A percentile compares a stretch with the other conserved stretches of the same genome.
Evolutionary conservation across 192 early-diverging fungal genomes (phyloP).

Genomic region (Chytriomyces sp.): DNA sequence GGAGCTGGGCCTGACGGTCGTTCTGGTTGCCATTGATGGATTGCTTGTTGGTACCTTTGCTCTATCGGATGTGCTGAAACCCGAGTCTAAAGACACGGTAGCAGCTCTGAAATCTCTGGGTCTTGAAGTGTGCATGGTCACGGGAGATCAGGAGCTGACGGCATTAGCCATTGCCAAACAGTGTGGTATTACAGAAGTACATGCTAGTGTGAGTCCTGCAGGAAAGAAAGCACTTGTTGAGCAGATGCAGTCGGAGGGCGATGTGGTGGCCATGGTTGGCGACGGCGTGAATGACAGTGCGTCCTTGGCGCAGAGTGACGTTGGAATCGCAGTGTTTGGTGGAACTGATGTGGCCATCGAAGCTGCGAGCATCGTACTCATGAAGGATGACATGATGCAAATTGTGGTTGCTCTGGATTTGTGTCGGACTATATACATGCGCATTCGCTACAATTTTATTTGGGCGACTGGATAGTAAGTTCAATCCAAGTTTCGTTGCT

Average conservation of each 20-base stretch:
- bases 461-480: constrained; percentile 48
- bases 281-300: constrained; percentile 97
- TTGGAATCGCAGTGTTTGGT: constrained; percentile 86
- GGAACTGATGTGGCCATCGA: constrained; percentile 97
- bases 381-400: constrained; percentile 83
- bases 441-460: constrained; percentile 85
- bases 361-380: constrained; percentile 89
- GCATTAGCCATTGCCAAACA: constrained; percentile 80
- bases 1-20: constrained; percentile 73
- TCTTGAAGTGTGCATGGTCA: constrained; percentile 84
- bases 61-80: constrained; percentile 82
- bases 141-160: constrained; percentile 87
- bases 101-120: constrained; percentile 73
- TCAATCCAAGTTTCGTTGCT: not conserved
- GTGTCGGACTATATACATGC: constrained; percentile 76
- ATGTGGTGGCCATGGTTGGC: constrained; percentile 87
- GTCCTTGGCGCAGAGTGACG: constrained; percentile 78
- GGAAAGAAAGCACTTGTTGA: constrained; percentile 84
- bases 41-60: constrained; percentile 52
- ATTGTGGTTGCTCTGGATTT: constrained; percentile 88
- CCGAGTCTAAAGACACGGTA: constrained; percentile 73
- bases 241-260: constrained; percentile 62
- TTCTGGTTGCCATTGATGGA: constrained; percentile 69
- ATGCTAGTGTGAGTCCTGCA: constrained; percentile 87
- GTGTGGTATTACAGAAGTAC: constrained; percentile 81